Conservation (phyloP, 352 stramenopile genomes). For the Pythium myriotylum region DNA sequence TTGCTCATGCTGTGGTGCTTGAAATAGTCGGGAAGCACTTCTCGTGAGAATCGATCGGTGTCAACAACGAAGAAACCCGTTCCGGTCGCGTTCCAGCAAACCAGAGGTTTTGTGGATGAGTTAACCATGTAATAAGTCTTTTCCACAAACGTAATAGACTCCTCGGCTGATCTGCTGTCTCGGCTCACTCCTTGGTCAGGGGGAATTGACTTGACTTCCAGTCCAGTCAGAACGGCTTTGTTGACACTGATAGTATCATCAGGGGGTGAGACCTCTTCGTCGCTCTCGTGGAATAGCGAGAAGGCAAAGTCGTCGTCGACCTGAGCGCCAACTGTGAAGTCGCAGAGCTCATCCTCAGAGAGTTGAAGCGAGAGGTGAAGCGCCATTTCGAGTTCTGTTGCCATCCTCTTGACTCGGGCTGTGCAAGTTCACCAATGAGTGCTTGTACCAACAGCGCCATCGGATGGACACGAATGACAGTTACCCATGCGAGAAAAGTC, state of each 20-base stretch:
- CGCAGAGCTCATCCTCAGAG: slow-evolving; percentile 10
- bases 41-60: slow-evolving; percentile 21
- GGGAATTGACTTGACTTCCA: background rate
- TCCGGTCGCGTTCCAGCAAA: slow-evolving; percentile 27
- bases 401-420: background rate
- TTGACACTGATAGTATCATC: background rate
- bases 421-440: slow-evolving; percentile 11
- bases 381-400: slow-evolving; percentile 3
- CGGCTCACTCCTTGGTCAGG: background rate
- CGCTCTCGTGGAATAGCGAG: slow-evolving; percentile 23
- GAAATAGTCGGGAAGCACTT: slow-evolving; percentile 47
- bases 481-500: too few species aligned
- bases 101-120: slow-evolving; percentile 11
- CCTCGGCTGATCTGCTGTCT: background rate
- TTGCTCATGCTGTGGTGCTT: slow-evolving; percentile 55
- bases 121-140: slow-evolving; percentile 29
- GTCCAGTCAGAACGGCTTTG: background rate
- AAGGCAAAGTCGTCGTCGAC: slow-evolving; percentile 25
- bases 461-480: background rate
- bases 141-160: slow-evolving; percentile 18
- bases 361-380: slow-evolving; percentile 14
- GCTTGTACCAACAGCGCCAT: background rate
- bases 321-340: slow-evolving; percentile 9
- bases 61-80: slow-evolving; percentile 26
- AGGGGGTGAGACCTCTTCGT: slow-evolving; percentile 8